Evolutionary conservation across 2,329 filamentous ascomycete genomes (phyloP), one percentile per base, ranked within the genome.

Genomic region (Colletotrichum agaves): DNA sequence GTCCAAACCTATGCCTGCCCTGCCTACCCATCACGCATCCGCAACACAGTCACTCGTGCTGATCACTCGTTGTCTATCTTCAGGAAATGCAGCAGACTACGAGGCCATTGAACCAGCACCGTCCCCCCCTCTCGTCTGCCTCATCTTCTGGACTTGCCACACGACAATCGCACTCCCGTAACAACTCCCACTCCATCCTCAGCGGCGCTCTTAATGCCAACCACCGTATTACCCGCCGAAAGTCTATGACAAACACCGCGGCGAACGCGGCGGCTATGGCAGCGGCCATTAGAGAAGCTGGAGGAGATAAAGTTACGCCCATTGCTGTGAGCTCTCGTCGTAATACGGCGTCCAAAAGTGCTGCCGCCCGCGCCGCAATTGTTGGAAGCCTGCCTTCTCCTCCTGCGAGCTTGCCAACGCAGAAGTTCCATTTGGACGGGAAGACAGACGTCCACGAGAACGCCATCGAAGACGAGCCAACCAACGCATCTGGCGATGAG

Each of bases 191-290:
- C 79, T 95, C 93, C 66, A 85, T 94, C 73, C 91, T 94, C 63
- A 87, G 91, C 67, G 89, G 89, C 73, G 89, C 91, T 66, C 87
- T 94, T 76, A 95, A 94, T 82, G 83, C 90, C 73, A 90, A 89
- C 78, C 92, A 97, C 80, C 92, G 96, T 73, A 89, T 98, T 73
- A 94, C 93, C 74, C 93, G 95, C 75, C 90, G 96, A 74, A 98
- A 98, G 87, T 98, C 94, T 81, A 94, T 97, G 77, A 93, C 93
- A 69, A 91, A 89, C 71, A 88, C 90, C 52, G 87, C 85, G 53
- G 86, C 88, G 78, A 94, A 92, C 79, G 88, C 91, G 50, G 90
- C 92, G 17, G 93, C 92, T 61, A 83, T 95, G 70, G 91, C 92
- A 35, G 91, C 91, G 12, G 92, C 90, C 58, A 82, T 92, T 69